Evolutionary conservation across 2,329 filamentous ascomycete species (phyloP), one percentile per base, ranked within the genome.

Genomic region (Aureobasidium sp.): DNA sequence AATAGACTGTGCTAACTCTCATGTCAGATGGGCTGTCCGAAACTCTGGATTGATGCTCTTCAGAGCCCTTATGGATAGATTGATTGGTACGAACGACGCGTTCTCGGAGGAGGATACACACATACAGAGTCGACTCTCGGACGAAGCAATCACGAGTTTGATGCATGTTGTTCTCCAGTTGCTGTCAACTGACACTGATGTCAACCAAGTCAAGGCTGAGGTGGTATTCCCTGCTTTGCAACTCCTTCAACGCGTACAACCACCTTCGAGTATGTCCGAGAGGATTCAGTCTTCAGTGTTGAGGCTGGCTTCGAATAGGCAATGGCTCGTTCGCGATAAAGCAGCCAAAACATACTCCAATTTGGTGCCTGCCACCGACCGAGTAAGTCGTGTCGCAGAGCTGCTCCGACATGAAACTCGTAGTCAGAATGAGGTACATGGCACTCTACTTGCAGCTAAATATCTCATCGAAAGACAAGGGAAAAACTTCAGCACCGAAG

Each of bases 31-130:
- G 94, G 90, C 92, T 0, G 91, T 99, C 62, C 87, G 92, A 0
- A 99, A 99, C 72, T 97, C 91, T 67, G 91, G 91, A 1, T 76
- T 97, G 37, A 88, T 97, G 76, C 83, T 99, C 7, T 86, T 97
- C 66, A 85, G 93, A 60, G 90, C 91, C 64, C 79, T 97, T 5
- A 89, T 96, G 58, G 90, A 94, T 70, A 83, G 84, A 65, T 77
- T 95, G 0, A 84, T 94, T 31, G 89, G 90, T 17, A 90, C 86
- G 0, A 86, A 85, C 60, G 87, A 91, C 62, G 72, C 76, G 7
- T 76, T 78, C 63, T 73, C 90, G 78, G 77, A 91, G 74, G 72
- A 82, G 74, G 78, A 81, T 67, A 66, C 73, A 65, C 61, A 71
- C 60, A 66, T 76, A 67, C 67, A 73, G 54, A 73, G 85, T 45